Percentiles rank a stretch among this genome's conserved stretches.
These are phyloP conservation scores for Ottelia alismoides DNA, from an alignment of 106 monocot genomes.

Conservation along the genomic window DNA sequence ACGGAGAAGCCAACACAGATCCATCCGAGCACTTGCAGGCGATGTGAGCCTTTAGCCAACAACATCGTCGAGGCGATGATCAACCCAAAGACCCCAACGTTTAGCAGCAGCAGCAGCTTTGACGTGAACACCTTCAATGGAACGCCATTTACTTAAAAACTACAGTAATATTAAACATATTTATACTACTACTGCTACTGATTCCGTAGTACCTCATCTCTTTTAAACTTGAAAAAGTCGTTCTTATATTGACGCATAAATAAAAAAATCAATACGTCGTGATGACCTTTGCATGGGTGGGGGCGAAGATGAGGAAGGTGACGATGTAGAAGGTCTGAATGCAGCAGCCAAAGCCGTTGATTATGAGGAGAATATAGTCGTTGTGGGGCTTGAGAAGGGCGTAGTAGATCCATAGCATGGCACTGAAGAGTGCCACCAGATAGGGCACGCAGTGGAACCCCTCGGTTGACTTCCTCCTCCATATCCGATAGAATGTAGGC, in stretches of 20 bases:
- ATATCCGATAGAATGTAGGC: conserved; percentile 16
- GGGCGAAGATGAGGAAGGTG: conserved; percentile 49
- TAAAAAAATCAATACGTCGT: no score
- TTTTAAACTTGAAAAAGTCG: no score
- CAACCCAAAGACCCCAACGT: conserved; percentile 1
- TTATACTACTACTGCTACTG: no score
- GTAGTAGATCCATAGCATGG: conserved; percentile 16
- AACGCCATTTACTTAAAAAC: no score
- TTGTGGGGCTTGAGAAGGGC: conserved; percentile 12
- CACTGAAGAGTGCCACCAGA: conserved; percentile 13
- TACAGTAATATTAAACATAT: no score
- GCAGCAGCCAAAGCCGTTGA: conserved; percentile 51
- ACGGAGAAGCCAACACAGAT: conserved; percentile 18
- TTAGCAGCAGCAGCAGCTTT: conserved; percentile 8
- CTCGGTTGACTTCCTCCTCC: conserved; percentile 15
- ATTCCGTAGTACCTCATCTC: no score
- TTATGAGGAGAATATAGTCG: conserved; percentile 73
- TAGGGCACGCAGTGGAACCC: conserved; percentile 14
- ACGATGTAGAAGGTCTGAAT: conserved; percentile 63
- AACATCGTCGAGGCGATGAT: conserved; percentile 6
- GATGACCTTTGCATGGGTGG: conserved; percentile 38
- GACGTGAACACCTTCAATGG: conserved; percentile 5
- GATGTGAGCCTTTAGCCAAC: conserved; percentile 4
- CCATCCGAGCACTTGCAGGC: conserved; percentile 11
- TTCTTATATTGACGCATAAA: no score